A percentile compares a stretch with the other conserved stretches of the same genome.
Conservation (phyloP, 768 basidiomycete genomes). For the Pleurotus giganteus region DNA sequence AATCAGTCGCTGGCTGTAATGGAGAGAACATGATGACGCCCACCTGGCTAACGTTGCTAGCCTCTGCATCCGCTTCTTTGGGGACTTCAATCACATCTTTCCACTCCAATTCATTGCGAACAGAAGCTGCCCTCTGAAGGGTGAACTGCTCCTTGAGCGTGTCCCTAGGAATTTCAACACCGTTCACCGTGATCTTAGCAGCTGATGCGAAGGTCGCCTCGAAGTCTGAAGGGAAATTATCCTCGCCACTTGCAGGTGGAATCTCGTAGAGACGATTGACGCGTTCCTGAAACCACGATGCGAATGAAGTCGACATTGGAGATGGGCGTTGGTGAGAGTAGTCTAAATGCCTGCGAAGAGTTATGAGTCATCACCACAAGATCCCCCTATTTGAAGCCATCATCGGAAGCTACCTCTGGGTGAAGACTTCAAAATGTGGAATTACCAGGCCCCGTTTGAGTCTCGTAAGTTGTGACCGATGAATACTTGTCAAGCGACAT, state of each 20-base stretch:
- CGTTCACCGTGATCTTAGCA: slow-evolving; percentile 32
- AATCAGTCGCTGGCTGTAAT: no score
- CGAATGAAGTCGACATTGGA: slow-evolving; percentile 1
- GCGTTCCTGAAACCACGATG: neutral
- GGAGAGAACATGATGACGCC: neutral
- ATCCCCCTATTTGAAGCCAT: no score
- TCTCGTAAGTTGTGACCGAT: no score
- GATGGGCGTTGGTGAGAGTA: no score
- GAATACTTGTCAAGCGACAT: no score
- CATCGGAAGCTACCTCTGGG: no score
- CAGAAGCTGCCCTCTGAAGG: slow-evolving; percentile 17
- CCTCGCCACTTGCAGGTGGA: neutral
- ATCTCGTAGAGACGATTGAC: neutral
- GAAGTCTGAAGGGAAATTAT: slow-evolving; percentile 19
- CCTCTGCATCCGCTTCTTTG: slow-evolving; percentile 12
- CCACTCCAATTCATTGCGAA: slow-evolving; percentile 30
- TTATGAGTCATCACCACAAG: no score
- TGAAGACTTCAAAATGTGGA: no score
- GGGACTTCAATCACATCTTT: slow-evolving; percentile 30
- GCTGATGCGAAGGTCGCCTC: slow-evolving; percentile 28
- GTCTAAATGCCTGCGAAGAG: no score
- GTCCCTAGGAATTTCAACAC: slow-evolving; percentile 21
- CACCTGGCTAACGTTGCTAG: slow-evolving; percentile 7
- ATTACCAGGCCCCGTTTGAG: no score
- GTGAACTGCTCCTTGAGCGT: slow-evolving; percentile 25